Evolutionary conservation across 768 basidiomycete species (phyloP), one percentile per base, ranked within the genome.

Genomic region (Boletellus ananiceps): DNA sequence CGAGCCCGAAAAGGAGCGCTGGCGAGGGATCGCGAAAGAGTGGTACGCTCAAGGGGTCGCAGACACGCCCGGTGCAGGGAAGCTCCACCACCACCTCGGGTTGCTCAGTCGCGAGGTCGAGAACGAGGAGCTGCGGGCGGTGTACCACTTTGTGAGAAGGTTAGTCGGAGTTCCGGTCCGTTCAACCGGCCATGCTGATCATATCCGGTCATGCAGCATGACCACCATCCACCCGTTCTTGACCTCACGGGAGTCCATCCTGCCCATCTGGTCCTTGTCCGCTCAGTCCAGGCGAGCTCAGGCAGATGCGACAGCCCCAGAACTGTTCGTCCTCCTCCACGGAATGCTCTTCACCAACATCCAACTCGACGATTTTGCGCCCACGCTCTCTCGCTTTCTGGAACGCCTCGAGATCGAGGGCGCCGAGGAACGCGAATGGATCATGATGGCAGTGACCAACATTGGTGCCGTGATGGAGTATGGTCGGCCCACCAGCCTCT

Each of bases 291-390:
- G 83, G 15, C 84, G 92, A 3, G 78, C 83, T 14, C 76, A 77
- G 9, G 86, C 93, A 2, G 93, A 95, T 56, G 81, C 88, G 5
- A 74, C 71, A 2, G 77, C 76, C 0, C 68, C 86, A 0, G 92
- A 93, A 21, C 76, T 96, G 0, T 99, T 98, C 56, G 81, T 98
- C 29, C 80, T 92, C 11, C 74, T 99, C 0, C 96, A 98, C 51
- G 94, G 96, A 23, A 94, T 97, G 93, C 77, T 99, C 1, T 97
- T 97, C 71, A 98, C 96, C 13, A 86, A 88, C 55, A 92, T 96
- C 55, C 80, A 93, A 55, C 81, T 99, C 23, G 96, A 99, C 65
- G 88, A 93, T 64, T 98, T 98, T 63, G 70, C 79, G 37, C 75
- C 83, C 12, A 85, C 85, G 0, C 79, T 93, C 21, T 86, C 85